Base-by-base conservation (phyloP, 2,329 filamentous ascomycete genomes). In the Verticillium longisporum region DNA sequence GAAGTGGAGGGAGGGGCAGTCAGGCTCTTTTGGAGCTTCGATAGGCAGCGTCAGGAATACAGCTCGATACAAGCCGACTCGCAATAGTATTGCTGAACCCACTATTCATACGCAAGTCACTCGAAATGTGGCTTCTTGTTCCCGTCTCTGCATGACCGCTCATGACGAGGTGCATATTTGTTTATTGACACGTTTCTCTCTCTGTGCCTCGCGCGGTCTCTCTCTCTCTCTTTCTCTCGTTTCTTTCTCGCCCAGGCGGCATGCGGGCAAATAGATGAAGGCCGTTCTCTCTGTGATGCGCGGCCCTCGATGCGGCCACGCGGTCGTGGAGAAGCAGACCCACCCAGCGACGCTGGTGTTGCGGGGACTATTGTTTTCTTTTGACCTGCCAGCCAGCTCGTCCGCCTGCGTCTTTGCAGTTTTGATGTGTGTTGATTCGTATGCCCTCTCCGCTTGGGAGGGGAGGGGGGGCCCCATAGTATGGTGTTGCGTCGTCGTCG, bases 231-330 rank as follows among this genome's bases (percentile, higher is more conserved):
- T 26, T 3, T 26, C 26, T 26, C 26, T 7, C 14, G 15, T 7
- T 26, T 26, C 26, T 26, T 2, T 1, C 41, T 18, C 41, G n/a
- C 11, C n/a, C 41, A 50, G n/a, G 21, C 41, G 15, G 21, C 18
- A 50, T 10, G 41, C 41, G 41, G 41, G n/a, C 6, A 10, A 21
- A 41, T n/a, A 11, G 6, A 26, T n/a, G 18, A 50, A 21, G 21
- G 18, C 41, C 7, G 41, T 50, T 41, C 11, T 36, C 11, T 36
- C 32, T 57, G 56, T 57, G 56, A 41, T 41, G 56, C 18, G 56
- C 37, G 56, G 56, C 56, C 56, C 4, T 41, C 56, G 36, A 57
- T 57, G 56, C 56, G 56, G 37, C 56, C 56, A 57, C 56, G 56
- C 56, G 56, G 56, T 34, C 41, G 41, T 50, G 41, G 41, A 50